Conservation (phyloP, 1,284 basidiomycete species). For the Psilocybe mexicana region DNA sequence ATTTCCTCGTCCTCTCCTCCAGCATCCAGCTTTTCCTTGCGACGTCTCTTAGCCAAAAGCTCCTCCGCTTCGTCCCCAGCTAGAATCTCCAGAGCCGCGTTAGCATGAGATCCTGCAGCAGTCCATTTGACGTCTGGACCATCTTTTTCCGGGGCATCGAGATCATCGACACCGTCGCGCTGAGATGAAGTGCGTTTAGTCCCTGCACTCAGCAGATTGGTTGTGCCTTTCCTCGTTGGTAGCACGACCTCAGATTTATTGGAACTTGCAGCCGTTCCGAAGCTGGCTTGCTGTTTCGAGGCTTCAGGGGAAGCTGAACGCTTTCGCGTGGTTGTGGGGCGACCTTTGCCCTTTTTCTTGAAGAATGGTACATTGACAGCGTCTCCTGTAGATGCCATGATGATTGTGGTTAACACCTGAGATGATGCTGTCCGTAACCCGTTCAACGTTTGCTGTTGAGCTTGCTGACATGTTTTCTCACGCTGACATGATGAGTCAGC, state of each 20-base stretch:
- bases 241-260: conserved; percentile 68
- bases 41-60: conserved; percentile 63
- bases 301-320: conserved; percentile 63
- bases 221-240: conserved; percentile 65
- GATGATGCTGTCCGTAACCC: neutral
- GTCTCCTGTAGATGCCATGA: conserved; percentile 23
- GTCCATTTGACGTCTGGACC: conserved; percentile 83
- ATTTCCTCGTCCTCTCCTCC: conserved; percentile 55
- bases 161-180: conserved; percentile 49
- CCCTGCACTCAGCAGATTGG: conserved; percentile 80
- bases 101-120: conserved; percentile 64
- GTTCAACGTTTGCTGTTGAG: too few relatives aligned
- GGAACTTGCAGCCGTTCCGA: conserved; percentile 37
- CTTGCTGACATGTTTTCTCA: neutral
- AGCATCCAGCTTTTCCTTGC: conserved; percentile 49
- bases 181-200: conserved; percentile 76
- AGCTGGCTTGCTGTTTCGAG: conserved; percentile 15
- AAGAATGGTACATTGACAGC: conserved; percentile 75
- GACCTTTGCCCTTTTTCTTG: conserved; percentile 82
- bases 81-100: conserved; percentile 70
- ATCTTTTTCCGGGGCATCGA: conserved; percentile 48
- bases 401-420: conserved; percentile 12
- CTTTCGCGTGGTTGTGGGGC: conserved; percentile 72
- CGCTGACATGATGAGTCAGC: neutral
- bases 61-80: conserved; percentile 80